Conservation (phyloP, 169 alveolate species). For the Eimeria praecox region DNA sequence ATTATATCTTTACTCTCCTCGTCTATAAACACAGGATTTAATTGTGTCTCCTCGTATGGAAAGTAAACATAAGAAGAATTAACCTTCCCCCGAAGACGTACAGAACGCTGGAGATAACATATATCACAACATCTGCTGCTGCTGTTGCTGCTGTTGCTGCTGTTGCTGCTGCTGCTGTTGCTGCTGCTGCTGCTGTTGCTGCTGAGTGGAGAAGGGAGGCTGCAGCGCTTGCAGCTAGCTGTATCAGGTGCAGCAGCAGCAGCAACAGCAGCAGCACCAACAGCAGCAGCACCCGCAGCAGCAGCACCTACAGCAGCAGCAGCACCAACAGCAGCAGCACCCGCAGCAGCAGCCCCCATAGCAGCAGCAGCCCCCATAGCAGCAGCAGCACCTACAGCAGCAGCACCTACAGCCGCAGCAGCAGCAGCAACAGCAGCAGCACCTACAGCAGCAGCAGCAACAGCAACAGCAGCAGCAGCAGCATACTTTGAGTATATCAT, state of each 20-base stretch:
- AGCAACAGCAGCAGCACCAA: conserved; percentile 8
- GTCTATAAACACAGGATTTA: background rate
- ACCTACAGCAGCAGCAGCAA: conserved; percentile 49
- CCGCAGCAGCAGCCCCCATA: conserved; percentile 61
- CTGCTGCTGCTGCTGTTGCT: background rate
- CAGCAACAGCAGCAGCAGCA: conserved; percentile 47
- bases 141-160: conserved; percentile 45
- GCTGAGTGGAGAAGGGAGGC: background rate
- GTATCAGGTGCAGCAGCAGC: background rate
- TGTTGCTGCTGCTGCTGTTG: conserved; percentile 8
- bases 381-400: conserved; percentile 2
- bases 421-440: background rate
- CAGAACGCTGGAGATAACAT: background rate
- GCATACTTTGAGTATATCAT: background rate
- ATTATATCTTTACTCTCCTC: conserved; percentile 1
- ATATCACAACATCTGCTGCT: background rate
- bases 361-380: background rate
- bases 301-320: background rate
- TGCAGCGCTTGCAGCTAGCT: background rate
- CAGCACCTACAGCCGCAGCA: background rate
- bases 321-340: conserved; percentile 51
- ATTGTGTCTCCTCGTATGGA: conserved; percentile 21
- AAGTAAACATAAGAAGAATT: conserved; percentile 19
- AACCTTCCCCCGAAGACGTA: background rate
- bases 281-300: background rate